These are phyloP conservation scores for Coemansia linderi DNA, from an alignment of 371 early-diverging fungal genomes.

Conservation along the genomic window DNA sequence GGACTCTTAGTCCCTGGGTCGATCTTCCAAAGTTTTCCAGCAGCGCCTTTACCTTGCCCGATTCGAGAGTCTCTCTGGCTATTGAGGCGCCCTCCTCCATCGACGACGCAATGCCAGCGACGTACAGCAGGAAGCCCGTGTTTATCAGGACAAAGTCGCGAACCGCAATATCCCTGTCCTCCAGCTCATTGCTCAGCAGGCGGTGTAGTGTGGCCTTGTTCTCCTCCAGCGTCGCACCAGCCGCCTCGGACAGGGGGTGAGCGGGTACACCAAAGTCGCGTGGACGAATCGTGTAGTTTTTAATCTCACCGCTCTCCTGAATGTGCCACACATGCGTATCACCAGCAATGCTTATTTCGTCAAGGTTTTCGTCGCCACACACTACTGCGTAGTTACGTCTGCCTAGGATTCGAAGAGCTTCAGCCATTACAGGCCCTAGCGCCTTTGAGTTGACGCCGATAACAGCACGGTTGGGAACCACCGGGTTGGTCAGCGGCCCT, in stretches of 20 bases:
- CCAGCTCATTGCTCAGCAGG: slow-evolving; percentile 65
- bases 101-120: slow-evolving; percentile 73
- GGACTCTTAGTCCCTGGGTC: slow-evolving; percentile 49
- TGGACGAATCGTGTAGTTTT: slow-evolving; percentile 70
- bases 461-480: slow-evolving; percentile 76
- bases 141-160: slow-evolving; percentile 91
- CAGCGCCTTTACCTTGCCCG: slow-evolving; percentile 68
- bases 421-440: slow-evolving; percentile 82
- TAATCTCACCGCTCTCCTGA: slow-evolving; percentile 61
- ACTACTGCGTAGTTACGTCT: slow-evolving; percentile 77
- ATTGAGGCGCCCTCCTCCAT: slow-evolving; percentile 78
- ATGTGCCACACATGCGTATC: slow-evolving; percentile 54
- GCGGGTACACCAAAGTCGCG: slow-evolving; percentile 81
- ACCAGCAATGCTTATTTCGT: slow-evolving; percentile 54
- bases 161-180: slow-evolving; percentile 62
- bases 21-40: slow-evolving; percentile 66
- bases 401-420: slow-evolving; percentile 77
- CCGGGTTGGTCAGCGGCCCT: slow-evolving; percentile 92
- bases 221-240: slow-evolving; percentile 74
- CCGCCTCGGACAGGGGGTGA: slow-evolving; percentile 73
- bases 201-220: slow-evolving; percentile 73
- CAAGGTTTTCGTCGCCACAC: slow-evolving; percentile 51
- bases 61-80: slow-evolving; percentile 72
- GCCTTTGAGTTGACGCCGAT: slow-evolving; percentile 85
- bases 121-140: slow-evolving; percentile 80